Evolutionary conservation across 1,284 basidiomycete genomes (phyloP).

Genomic region (Puccinia hordei): DNA sequence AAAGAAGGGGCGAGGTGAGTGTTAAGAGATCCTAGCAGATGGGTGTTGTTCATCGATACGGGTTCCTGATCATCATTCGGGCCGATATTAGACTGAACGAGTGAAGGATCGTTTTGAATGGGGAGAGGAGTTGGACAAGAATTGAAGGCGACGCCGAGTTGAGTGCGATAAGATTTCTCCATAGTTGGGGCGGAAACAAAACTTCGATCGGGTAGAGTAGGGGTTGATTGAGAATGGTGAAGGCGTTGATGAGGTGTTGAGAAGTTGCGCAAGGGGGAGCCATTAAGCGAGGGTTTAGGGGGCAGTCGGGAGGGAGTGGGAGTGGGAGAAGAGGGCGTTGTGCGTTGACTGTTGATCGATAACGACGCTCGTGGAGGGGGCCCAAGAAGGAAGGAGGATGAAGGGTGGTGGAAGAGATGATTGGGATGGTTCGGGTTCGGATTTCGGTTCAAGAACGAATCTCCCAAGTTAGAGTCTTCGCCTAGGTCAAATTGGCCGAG

Average conservation of each 20-base stretch:
- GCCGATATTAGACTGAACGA: too few species aligned
- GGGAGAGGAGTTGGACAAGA: not conserved
- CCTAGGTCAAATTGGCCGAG: not conserved
- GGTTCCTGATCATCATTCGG: too few species aligned
- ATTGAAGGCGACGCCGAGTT: not conserved
- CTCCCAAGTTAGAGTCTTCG: constrained; percentile 3
- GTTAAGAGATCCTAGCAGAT: too few species aligned
- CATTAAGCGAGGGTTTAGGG: not conserved
- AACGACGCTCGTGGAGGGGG: constrained; percentile 11
- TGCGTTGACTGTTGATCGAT: not conserved
- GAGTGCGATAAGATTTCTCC: not conserved
- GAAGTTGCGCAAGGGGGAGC: not conserved
- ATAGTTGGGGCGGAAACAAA: not conserved
- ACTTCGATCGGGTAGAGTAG: not conserved
- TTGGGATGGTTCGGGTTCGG: constrained; percentile 11
- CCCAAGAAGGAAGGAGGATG: constrained; percentile 7
- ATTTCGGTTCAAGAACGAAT: constrained; percentile 31
- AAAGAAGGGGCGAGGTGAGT: not conserved
- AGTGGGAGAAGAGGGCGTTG: not conserved
- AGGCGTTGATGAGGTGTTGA: not conserved
- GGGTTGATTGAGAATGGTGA: not conserved
- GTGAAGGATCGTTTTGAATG: too few species aligned
- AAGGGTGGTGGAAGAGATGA: not conserved
- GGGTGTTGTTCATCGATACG: too few species aligned
- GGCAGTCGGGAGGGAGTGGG: not conserved